These are phyloP conservation scores for Leishmania amazonensis DNA, from an alignment of 208 protist genomes.

Conservation along the genomic window DNA sequence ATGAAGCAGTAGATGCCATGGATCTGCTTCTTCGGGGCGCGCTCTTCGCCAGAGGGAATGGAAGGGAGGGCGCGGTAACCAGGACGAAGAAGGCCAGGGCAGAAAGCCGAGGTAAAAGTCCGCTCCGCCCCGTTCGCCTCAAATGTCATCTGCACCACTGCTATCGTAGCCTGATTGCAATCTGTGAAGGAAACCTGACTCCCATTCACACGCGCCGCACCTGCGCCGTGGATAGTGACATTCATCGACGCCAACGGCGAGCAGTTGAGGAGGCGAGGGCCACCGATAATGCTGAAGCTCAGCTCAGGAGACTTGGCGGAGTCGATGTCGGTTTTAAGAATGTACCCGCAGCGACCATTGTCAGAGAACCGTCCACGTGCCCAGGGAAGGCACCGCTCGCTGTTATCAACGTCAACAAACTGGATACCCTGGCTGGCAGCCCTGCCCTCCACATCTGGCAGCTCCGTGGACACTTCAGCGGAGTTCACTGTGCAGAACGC, in stretches of 20 bases:
- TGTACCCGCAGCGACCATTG: conserved; percentile 86
- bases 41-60: conserved; percentile 51
- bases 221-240: conserved; percentile 55
- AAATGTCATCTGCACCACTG: conserved; percentile 75
- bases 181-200: conserved; percentile 67
- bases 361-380: conserved; percentile 75
- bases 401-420: conserved; percentile 73
- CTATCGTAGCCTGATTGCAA: conserved; percentile 71
- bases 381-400: conserved; percentile 53
- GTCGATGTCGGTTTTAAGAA: conserved; percentile 72
- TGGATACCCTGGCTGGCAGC: conserved; percentile 65
- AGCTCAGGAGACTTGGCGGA: conserved; percentile 44
- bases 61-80: conserved; percentile 78
- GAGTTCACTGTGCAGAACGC: conserved; percentile 57
- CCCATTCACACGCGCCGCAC: conserved; percentile 50
- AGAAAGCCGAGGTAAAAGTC: conserved; percentile 72
- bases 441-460: conserved; percentile 40
- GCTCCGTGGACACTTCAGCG: conserved; percentile 5
- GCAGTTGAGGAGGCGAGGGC: conserved; percentile 64
- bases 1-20: conserved; percentile 76
- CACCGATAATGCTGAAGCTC: conserved; percentile 70
- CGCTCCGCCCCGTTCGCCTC: conserved; percentile 60
- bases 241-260: conserved; percentile 43
- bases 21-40: conserved; percentile 36
- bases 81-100: conserved; percentile 51